phyloP scores from a whole-genome alignment of 306 rosid genomes.

The Dryas drummondii region DNA sequence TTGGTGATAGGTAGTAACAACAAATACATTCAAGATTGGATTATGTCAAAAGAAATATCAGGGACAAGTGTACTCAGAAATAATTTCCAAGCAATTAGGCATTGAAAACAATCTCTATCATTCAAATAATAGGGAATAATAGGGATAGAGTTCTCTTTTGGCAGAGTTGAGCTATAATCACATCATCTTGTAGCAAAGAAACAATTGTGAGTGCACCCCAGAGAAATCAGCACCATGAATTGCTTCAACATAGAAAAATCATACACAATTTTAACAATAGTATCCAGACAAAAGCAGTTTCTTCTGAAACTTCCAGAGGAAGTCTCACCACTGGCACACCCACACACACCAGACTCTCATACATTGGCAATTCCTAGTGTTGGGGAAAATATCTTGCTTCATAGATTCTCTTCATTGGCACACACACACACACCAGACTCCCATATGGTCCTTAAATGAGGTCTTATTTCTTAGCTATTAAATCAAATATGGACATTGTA shows the following conservation, averaged over 20 bases:
- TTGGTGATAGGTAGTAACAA: neutral
- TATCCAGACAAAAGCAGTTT: neutral
- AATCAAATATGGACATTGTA: neutral
- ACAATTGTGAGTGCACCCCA: neutral
- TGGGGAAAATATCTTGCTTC: neutral
- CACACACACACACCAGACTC: neutral
- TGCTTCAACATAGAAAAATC: neutral
- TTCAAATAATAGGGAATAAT: neutral
- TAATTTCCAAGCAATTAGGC: neutral
- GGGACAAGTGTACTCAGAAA: neutral
- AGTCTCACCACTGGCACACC: neutral
- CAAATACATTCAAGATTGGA: neutral
- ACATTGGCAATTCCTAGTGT: neutral
- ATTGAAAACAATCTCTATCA: neutral
- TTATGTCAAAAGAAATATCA: neutral
- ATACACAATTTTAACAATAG: neutral
- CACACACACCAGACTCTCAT: neutral
- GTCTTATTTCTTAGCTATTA: constrained; percentile 1
- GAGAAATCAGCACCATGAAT: neutral
- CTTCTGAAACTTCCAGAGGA: neutral
- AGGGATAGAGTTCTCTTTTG: neutral
- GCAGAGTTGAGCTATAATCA: neutral
- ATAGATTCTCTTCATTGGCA: neutral
- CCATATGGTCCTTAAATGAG: neutral
- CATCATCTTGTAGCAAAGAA: neutral